A percentile compares a stretch with the other conserved stretches of the same genome.
Evolutionary conservation across 371 early-diverging fungal genomes (phyloP).

Genomic region (Mortierella sp.): DNA sequence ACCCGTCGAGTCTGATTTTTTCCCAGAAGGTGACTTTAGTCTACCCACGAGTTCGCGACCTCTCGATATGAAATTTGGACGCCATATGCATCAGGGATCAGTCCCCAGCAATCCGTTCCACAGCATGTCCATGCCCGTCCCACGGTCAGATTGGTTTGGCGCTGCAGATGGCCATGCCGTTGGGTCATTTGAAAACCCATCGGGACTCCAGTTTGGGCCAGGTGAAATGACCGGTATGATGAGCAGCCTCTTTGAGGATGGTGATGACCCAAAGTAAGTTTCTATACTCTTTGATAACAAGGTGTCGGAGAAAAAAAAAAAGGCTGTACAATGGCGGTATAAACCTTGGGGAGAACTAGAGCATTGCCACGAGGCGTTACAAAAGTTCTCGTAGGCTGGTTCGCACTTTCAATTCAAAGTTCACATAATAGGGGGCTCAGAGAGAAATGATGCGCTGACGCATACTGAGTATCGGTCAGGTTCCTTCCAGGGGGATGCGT

Average conservation of each 20-base stretch:
- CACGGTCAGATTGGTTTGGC: conserved; percentile 54
- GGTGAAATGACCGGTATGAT: conserved; percentile 53
- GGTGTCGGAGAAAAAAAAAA: conserved; percentile 3
- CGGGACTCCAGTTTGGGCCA: conserved; percentile 45
- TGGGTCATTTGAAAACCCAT: conserved; percentile 49
- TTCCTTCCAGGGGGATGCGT: conserved; percentile 11
- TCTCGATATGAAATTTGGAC: conserved; percentile 52
- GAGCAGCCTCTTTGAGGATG: conserved; percentile 56
- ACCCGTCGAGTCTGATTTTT: conserved; percentile 53
- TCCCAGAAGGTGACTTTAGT: conserved; percentile 55
- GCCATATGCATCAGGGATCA: conserved; percentile 39
- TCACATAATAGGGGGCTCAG: conserved; percentile 11
- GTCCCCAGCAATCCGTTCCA: conserved; percentile 42
- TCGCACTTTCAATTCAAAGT: not conserved
- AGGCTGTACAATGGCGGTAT: not conserved
- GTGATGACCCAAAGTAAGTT: conserved; percentile 50
- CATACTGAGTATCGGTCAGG: conserved; percentile 8
- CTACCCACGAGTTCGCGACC: conserved; percentile 37
- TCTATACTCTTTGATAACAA: not conserved
- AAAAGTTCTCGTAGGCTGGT: not conserved
- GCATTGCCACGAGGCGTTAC: conserved; percentile 18
- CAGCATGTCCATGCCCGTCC: conserved; percentile 57
- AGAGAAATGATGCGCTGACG: conserved; percentile 8
- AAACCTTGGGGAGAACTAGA: too few species aligned
- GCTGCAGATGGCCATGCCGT: conserved; percentile 51